Base-by-base conservation (phyloP, 2,329 filamentous ascomycete species). In the Aspergillus phoenicis region DNA sequence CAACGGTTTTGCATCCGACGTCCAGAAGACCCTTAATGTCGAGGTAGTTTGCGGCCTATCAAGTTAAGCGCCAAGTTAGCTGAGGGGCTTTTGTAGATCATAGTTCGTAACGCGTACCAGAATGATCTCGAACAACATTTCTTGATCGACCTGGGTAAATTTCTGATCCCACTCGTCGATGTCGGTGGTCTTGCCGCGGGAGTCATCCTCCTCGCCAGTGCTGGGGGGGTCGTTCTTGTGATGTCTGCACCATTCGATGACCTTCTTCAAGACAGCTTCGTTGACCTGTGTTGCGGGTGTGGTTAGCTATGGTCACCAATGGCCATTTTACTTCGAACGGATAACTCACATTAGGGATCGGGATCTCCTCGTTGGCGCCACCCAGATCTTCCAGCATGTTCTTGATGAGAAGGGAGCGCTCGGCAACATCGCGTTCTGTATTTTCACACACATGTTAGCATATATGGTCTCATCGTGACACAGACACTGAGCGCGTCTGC, bases 141-240 rank as follows among this genome's bases (percentile, higher is more conserved):
- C 95, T 76, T 99, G 95, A 77, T 99, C 95, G 17, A 99, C 95
- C 80, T 98, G 94, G 95, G 99, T 98, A 80, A 98, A 99, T 82
- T 99, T 99, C 80, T 98, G 94, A 71, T 99, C 95, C 95, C 95
- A 99, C 80, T 99, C 95, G 62, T 98, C 95, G 68, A 99, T 99
- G 71, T 99, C 95, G 51, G 95, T 98, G 1, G 93, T 97, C 87
- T 97, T 97, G 85, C 97, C 97, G 70, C 95, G 91, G 54, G 89
- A 93, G 72, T 98, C 94, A 64, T 90, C 90, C 71, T 99, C 95
- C 64, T 98, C 94, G 71, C 88, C 87, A 57, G 89, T 84, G 64
- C 88, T 85, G n/a, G 88, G 84, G 41, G 95, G 92, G 73, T 99
- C 95, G 77, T 88, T 87, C 78, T 91, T 91, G 85, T 99, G 95